Evolutionary conservation across 2,329 filamentous ascomycete species (phyloP).

Genomic region (Parastagonospora avenae): DNA sequence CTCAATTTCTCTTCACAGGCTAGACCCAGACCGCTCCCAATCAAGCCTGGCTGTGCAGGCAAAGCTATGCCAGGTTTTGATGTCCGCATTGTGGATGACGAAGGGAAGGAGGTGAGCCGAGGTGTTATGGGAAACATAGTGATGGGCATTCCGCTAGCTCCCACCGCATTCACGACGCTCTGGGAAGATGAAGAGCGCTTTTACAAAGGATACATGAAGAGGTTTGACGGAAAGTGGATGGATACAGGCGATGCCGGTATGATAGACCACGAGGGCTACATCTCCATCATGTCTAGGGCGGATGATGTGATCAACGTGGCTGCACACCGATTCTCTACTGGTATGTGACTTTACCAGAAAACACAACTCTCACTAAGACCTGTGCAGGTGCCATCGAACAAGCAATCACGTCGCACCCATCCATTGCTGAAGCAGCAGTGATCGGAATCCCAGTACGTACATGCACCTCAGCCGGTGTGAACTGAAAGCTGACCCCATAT

Average conservation of each 20-base stretch:
- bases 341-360: constrained; percentile 51
- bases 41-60: constrained; percentile 86
- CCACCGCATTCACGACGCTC: constrained; percentile 82
- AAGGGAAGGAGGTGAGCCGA: constrained; percentile 70
- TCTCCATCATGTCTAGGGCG: constrained; percentile 66
- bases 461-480: too few species aligned
- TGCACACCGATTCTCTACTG: constrained; percentile 86
- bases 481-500: too few species aligned
- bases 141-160: constrained; percentile 78
- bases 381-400: constrained; percentile 80
- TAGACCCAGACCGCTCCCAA: constrained; percentile 57
- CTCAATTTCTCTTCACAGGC: constrained; percentile 55
- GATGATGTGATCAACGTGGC: constrained; percentile 98
- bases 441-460: constrained; percentile 69
- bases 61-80: constrained; percentile 93
- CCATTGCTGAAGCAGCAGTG: constrained; percentile 82
- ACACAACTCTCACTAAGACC: neutral
- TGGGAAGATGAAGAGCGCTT: constrained; percentile 88
- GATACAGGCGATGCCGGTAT: constrained; percentile 92
- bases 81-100: constrained; percentile 81
- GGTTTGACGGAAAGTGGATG: constrained; percentile 81
- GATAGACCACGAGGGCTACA: constrained; percentile 74
- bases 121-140: constrained; percentile 93
- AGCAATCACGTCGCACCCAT: constrained; percentile 80
- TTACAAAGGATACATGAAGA: constrained; percentile 80